Conservation (phyloP, 2,329 filamentous ascomycete species). For the Sphaerulina populicola region DNA sequence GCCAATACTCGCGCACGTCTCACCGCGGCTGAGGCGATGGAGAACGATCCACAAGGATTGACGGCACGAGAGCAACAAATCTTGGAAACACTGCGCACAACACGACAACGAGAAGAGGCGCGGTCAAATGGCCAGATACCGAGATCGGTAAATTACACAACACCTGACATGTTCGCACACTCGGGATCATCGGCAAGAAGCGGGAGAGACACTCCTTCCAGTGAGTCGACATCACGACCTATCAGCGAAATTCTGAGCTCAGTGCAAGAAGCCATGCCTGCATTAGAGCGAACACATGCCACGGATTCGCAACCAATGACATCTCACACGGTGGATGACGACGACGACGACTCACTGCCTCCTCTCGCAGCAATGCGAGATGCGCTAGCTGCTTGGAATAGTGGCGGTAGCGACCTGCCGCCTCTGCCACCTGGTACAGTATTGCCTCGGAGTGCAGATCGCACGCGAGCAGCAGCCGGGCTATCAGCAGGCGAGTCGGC, state of each 20-base stretch:
- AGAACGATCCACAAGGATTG: constrained; percentile 40
- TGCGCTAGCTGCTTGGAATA: constrained; percentile 2
- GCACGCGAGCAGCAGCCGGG: constrained; percentile 1
- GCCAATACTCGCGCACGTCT: constrained; percentile 5
- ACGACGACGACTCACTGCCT: constrained; percentile 11
- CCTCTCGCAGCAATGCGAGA: constrained; percentile 9
- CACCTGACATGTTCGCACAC: constrained; percentile 26
- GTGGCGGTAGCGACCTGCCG: not conserved
- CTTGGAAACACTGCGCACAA: constrained; percentile 39
- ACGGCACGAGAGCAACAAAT: constrained; percentile 41
- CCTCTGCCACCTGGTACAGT: not conserved
- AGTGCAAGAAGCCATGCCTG: constrained; percentile 25
- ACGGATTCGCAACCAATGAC: constrained; percentile 8
- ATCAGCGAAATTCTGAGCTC: constrained; percentile 24
- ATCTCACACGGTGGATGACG: constrained; percentile 7
- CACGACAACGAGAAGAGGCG: constrained; percentile 38
- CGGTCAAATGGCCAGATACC: constrained; percentile 32
- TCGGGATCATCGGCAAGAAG: constrained; percentile 7
- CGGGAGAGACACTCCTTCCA: constrained; percentile 13
- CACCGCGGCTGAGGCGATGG: constrained; percentile 1
- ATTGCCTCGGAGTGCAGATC: constrained; percentile 1
- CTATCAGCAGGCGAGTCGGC: not conserved
- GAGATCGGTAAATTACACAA: constrained; percentile 40
- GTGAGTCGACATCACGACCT: constrained; percentile 16
- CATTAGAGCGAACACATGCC: constrained; percentile 25